phyloP scores from a whole-genome alignment of 306 rosid species.

The Dalbergia cultrata region DNA sequence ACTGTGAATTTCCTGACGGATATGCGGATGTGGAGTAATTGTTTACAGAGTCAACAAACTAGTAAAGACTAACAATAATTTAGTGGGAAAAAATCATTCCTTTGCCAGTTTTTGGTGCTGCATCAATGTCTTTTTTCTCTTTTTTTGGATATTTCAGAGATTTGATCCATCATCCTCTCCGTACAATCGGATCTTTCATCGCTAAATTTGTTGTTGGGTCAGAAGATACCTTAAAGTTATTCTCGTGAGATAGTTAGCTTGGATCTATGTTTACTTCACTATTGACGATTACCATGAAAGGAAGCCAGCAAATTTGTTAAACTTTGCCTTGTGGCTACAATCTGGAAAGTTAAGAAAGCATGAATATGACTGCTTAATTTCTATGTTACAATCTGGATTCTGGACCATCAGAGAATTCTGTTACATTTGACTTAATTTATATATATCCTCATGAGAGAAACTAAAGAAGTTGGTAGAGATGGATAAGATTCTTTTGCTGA shows the following conservation, averaged over 20 bases:
- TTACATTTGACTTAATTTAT: slow-evolving; percentile 23
- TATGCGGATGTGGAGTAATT: slow-evolving; percentile 77
- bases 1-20: slow-evolving; percentile 81
- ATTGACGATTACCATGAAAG: slow-evolving; percentile 1
- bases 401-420: background rate
- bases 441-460: background rate
- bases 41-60: background rate
- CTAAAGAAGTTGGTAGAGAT: background rate
- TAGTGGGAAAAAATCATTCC: background rate
- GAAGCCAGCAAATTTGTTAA: slow-evolving; percentile 40
- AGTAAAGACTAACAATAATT: background rate
- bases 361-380: background rate
- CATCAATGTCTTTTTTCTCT: background rate
- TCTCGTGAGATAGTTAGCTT: slow-evolving; percentile 23
- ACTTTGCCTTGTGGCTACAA: slow-evolving; percentile 35
- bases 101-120: slow-evolving; percentile 19
- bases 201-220: slow-evolving; percentile 81
- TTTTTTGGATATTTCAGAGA: slow-evolving; percentile 79
- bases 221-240: slow-evolving; percentile 51
- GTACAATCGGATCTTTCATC: slow-evolving; percentile 93
- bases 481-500: background rate
- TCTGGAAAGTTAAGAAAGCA: slow-evolving; percentile 13
- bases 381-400: slow-evolving; percentile 5
- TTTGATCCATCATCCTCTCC: slow-evolving; percentile 83
- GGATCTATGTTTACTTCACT: slow-evolving; percentile 26